Evolutionary conservation across 345 rosid species (phyloP).

Genomic region (Populus ilicifolia): DNA sequence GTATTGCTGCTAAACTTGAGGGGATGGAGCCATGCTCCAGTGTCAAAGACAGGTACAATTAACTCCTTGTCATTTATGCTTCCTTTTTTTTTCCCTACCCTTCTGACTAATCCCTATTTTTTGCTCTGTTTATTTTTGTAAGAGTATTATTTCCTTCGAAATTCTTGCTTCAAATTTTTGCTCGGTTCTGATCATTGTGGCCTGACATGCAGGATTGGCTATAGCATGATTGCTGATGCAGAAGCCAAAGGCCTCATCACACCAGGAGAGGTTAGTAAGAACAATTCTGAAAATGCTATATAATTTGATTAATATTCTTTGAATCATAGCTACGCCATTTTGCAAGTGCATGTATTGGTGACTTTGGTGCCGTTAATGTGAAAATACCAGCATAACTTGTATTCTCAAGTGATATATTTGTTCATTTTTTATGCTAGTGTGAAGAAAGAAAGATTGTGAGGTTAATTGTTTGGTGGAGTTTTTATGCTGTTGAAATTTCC

Average conservation of each 20-base stretch:
- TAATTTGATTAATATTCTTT: background rate
- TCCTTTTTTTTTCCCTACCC: background rate
- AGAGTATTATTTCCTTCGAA: background rate
- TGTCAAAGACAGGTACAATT: conserved; percentile 23
- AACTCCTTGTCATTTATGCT: background rate
- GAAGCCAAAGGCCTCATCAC: conserved; percentile 67
- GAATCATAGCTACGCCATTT: no score
- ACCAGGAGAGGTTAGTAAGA: conserved; percentile 57
- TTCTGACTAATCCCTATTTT: background rate
- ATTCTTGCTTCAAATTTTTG: background rate
- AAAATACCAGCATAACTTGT: no score
- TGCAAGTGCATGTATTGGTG: no score
- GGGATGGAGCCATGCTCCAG: conserved; percentile 29
- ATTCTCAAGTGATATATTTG: no score
- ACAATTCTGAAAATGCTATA: background rate
- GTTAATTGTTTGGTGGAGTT: background rate
- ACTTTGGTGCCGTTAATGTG: no score
- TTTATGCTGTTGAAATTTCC: background rate
- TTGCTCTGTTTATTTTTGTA: no score
- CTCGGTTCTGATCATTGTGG: background rate
- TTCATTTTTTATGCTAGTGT: no score
- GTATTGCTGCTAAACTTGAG: conserved; percentile 23
- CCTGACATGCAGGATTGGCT: conserved; percentile 61
- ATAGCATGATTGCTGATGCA: conserved; percentile 87
- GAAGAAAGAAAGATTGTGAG: background rate